phyloP scores from a whole-genome alignment of 2,329 filamentous ascomycete genomes.

The Phialophora verrucosa region DNA sequence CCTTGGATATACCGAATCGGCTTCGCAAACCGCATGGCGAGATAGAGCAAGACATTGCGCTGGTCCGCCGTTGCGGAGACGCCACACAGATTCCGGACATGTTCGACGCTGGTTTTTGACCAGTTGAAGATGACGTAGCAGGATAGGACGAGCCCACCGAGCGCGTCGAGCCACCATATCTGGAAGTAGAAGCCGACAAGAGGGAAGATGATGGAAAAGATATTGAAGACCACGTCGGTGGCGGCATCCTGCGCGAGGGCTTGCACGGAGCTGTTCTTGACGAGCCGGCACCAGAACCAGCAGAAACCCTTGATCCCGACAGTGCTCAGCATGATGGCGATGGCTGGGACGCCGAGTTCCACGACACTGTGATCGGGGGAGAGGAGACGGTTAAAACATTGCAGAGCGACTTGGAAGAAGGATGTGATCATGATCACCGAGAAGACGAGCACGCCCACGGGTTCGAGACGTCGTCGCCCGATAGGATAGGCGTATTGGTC shows the following conservation, averaged over 20 bases:
- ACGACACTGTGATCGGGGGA: slow-evolving; percentile 70
- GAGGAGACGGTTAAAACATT: slow-evolving; percentile 70
- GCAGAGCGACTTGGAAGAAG: slow-evolving; percentile 76
- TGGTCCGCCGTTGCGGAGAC: slow-evolving; percentile 80
- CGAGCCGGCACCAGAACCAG: slow-evolving; percentile 86
- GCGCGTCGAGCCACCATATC: slow-evolving; percentile 83
- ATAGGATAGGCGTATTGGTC: slow-evolving; percentile 79
- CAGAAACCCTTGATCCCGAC: slow-evolving; percentile 81
- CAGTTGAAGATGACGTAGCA: slow-evolving; percentile 80
- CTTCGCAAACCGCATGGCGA: slow-evolving; percentile 91
- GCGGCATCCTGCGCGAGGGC: slow-evolving; percentile 72
- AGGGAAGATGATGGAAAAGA: slow-evolving; percentile 85
- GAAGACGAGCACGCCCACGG: slow-evolving; percentile 80
- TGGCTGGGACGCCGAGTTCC: slow-evolving; percentile 72
- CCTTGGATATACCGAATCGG: slow-evolving; percentile 86
- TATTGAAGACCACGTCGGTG: slow-evolving; percentile 88
- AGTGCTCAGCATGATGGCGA: slow-evolving; percentile 79
- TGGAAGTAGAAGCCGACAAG: slow-evolving; percentile 76
- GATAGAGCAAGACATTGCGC: slow-evolving; percentile 82
- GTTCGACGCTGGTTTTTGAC: slow-evolving; percentile 73
- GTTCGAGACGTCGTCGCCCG: slow-evolving; percentile 76
- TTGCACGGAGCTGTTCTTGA: slow-evolving; percentile 85
- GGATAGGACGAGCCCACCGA: slow-evolving; percentile 79
- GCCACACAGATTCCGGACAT: slow-evolving; percentile 80
- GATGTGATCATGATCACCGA: slow-evolving; percentile 85